A percentile compares a stretch with the other conserved stretches of the same genome.
These are phyloP conservation scores for Rhododendron ferrugineum DNA, from an alignment of 148 eudicot genomes.

Conservation along the genomic window DNA sequence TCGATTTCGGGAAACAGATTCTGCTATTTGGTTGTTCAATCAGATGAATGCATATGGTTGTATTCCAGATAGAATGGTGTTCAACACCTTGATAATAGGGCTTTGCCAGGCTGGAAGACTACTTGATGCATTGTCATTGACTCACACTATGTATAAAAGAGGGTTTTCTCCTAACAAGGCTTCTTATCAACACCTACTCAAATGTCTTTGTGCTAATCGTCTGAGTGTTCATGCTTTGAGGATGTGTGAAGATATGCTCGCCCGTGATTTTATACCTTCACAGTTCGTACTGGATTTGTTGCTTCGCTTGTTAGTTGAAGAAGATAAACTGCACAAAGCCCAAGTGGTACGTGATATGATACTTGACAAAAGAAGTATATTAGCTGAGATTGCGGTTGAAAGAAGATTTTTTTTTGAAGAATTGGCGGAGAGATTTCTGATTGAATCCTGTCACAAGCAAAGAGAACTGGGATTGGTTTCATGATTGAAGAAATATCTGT, in stretches of 20 bases:
- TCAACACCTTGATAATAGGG: conserved; percentile 32
- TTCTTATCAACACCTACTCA: conserved; percentile 33
- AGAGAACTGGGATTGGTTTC: neutral
- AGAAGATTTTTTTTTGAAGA: neutral
- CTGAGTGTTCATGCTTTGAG: conserved; percentile 22
- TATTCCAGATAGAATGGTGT: conserved; percentile 28
- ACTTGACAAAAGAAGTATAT: neutral
- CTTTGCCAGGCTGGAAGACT: conserved; percentile 33
- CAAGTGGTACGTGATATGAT: conserved; percentile 6
- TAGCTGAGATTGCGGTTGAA: neutral
- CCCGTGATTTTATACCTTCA: conserved; percentile 25
- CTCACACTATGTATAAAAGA: conserved; percentile 35
- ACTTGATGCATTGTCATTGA: conserved; percentile 36
- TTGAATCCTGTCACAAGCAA: neutral
- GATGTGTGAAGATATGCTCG: conserved; percentile 35
- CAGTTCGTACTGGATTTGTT: conserved; percentile 19
- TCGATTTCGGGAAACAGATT: conserved; percentile 23
- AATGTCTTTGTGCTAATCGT: conserved; percentile 24
- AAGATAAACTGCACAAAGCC: conserved; percentile 17
- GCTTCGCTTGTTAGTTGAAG: conserved; percentile 25
- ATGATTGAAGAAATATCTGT: conserved; percentile 6
- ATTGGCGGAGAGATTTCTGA: neutral
- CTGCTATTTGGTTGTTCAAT: conserved; percentile 32
- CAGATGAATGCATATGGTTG: conserved; percentile 27
- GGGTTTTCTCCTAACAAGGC: conserved; percentile 31